Percentiles rank a stretch among this genome's conserved stretches.
These are phyloP conservation scores for Chaetomiaceae sp. DNA, from an alignment of 2,329 filamentous ascomycete genomes.

Conservation along the genomic window DNA sequence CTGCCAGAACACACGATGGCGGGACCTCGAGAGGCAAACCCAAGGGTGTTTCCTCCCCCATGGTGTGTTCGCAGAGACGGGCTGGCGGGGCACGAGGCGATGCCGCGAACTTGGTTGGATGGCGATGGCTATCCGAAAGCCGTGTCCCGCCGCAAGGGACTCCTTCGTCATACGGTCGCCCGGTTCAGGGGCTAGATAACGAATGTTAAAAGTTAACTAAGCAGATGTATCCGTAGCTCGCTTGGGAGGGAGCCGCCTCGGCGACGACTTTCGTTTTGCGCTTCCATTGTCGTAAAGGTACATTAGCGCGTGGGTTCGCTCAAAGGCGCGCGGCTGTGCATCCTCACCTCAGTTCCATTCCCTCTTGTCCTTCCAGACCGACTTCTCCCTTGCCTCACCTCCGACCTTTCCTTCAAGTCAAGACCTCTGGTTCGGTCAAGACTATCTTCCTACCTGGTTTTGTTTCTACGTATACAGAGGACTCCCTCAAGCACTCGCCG, in stretches of 20 bases:
- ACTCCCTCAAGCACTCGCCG: no score
- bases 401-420: not conserved
- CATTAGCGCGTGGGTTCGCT: not conserved
- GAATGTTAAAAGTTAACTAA: no score
- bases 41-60: constrained; percentile 8
- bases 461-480: not conserved
- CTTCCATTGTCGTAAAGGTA: constrained; percentile 2
- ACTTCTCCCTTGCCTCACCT: not conserved
- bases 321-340: not conserved
- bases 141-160: constrained; percentile 12
- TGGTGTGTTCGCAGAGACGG: constrained; percentile 3
- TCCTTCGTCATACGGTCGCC: constrained; percentile 10
- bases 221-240: no score
- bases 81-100: constrained; percentile 5
- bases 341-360: constrained; percentile 7
- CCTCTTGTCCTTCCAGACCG: constrained; percentile 7
- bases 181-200: constrained; percentile 12
- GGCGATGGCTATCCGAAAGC: constrained; percentile 3
- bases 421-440: constrained; percentile 3
- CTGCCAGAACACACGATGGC: constrained; percentile 6
- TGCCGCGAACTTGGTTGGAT: constrained; percentile 22
- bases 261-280: constrained; percentile 2
- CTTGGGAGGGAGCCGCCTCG: constrained; percentile 11
- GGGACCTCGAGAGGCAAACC: constrained; percentile 7
- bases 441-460: no score